Percentiles rank a stretch among this genome's conserved stretches.
Evolutionary conservation across 208 protist genomes (phyloP).

Genomic region (Wallacemonas sp.): DNA sequence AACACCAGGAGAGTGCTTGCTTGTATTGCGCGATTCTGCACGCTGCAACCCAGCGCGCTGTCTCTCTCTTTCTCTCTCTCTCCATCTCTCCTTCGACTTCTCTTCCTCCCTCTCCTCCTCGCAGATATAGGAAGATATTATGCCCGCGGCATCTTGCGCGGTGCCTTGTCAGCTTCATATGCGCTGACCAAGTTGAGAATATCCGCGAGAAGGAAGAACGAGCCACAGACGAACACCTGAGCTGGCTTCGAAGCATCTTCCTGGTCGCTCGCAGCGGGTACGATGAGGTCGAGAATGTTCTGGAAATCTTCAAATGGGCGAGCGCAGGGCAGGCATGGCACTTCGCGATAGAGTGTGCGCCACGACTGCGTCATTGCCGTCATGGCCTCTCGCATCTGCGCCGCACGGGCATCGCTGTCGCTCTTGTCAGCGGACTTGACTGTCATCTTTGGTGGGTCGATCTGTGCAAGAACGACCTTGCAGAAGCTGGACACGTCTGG

Average conservation of each 20-base stretch:
- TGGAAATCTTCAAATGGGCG: constrained; percentile 50
- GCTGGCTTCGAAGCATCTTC: constrained; percentile 66
- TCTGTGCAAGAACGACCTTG: constrained; percentile 62
- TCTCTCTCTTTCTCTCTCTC: no score
- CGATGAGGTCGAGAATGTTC: constrained; percentile 57
- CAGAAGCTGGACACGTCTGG: constrained; percentile 57
- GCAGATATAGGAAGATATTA: not conserved
- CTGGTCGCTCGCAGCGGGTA: constrained; percentile 39
- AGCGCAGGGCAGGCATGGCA: constrained; percentile 60
- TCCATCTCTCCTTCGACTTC: not conserved
- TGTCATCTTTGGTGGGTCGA: constrained; percentile 46
- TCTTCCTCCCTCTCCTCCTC: not conserved
- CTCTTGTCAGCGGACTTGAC: constrained; percentile 31
- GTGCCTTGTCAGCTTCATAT: constrained; percentile 18
- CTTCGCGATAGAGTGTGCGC: constrained; percentile 67
- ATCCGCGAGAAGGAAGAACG: constrained; percentile 83
- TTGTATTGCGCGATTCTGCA: no score
- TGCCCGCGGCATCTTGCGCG: not conserved
- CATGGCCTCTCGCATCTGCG: constrained; percentile 30
- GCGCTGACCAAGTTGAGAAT: constrained; percentile 46
- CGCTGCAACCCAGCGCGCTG: no score
- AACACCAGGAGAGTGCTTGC: no score
- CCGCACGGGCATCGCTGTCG: constrained; percentile 26
- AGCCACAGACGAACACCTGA: constrained; percentile 84
- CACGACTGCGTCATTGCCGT: constrained; percentile 50